Percentiles rank a stretch among this genome's conserved stretches.
phyloP scores from a whole-genome alignment of 257 asterid genomes.

The Leonotis leonurus region DNA sequence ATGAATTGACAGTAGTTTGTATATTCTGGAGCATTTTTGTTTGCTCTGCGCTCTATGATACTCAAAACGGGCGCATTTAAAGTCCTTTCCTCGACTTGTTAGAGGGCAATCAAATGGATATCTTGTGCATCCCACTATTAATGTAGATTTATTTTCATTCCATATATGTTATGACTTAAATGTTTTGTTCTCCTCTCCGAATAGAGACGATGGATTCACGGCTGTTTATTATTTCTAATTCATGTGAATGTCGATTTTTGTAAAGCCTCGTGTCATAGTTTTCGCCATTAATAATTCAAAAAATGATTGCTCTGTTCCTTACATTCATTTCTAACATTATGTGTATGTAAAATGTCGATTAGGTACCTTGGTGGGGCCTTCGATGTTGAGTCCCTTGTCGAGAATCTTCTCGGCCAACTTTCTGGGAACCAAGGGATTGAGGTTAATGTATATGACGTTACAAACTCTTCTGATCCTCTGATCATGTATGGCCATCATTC shows the following conservation, averaged over 20 bases:
- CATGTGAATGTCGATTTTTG: background rate
- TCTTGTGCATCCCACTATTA: background rate
- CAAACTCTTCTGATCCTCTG: slow-evolving; percentile 71
- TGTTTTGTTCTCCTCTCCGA: background rate
- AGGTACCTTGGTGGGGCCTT: slow-evolving; percentile 97
- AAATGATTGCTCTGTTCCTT: background rate
- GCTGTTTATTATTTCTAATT: background rate
- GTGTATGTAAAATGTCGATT: slow-evolving; percentile 1
- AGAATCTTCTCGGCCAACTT: slow-evolving; percentile 84
- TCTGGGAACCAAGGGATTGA: slow-evolving; percentile 72
- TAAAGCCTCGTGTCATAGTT: background rate
- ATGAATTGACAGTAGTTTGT: background rate
- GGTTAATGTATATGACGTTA: slow-evolving; percentile 74
- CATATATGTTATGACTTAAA: background rate
- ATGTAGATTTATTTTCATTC: background rate
- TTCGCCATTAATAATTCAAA: background rate
- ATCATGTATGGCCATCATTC: slow-evolving; percentile 64
- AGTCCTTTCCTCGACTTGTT: background rate
- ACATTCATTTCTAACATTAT: background rate
- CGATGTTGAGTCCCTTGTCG: slow-evolving; percentile 87
- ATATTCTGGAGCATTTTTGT: background rate
- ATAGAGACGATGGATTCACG: background rate
- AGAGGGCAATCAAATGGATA: background rate
- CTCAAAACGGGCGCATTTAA: background rate
- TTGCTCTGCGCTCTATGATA: background rate